Base-by-base conservation (phyloP, 768 basidiomycete genomes). In the Russula earlei region DNA sequence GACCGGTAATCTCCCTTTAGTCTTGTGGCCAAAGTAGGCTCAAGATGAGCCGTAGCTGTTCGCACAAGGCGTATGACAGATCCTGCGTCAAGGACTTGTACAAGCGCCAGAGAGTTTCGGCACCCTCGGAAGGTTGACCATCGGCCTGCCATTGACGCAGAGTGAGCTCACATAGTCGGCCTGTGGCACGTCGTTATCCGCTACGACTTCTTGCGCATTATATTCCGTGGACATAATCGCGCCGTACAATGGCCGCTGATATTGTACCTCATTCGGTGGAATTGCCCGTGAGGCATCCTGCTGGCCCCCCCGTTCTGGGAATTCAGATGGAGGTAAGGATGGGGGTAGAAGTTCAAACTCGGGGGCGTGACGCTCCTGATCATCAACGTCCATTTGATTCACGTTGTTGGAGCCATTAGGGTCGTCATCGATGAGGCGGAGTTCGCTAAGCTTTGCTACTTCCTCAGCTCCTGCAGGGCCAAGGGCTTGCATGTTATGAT, bases 1-100 rank as follows among this genome's bases (percentile, higher is more conserved):
- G 91, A 94, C 29, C 94, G 87, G 70, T 96, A 99, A 74, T 98
- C 96, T 37, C 96, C 96, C 70, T 88, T 87, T 42, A 99, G 76
- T 20, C 96, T 81, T 6, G 95, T 96, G 5, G 96, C 92, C 47
- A 88, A 75, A 0, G 95, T 98, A 0, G 96, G 96, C 60, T 94
- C 93, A 36, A 99, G 67, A 98, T 95, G 33, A 98, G 85, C 24
- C 96, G 88, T 17, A 98, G 81, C 67, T 97, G 94, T 71, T 98
- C 96, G 66, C 94, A 98, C 20, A 99, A 82, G 2, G 84, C 78
- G 64, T 89, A 90, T 2, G 96, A 88, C 40, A 99, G 81, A 57
- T 95, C 85, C 53, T 90, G 84, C 0, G 96, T 98, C 61, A 96
- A 74, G 3, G 87, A 84, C 63, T 89, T 87, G 71, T 99, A 99